Conservation (phyloP, 2,329 filamentous ascomycete genomes). For the Colletotrichum karsti region DNA sequence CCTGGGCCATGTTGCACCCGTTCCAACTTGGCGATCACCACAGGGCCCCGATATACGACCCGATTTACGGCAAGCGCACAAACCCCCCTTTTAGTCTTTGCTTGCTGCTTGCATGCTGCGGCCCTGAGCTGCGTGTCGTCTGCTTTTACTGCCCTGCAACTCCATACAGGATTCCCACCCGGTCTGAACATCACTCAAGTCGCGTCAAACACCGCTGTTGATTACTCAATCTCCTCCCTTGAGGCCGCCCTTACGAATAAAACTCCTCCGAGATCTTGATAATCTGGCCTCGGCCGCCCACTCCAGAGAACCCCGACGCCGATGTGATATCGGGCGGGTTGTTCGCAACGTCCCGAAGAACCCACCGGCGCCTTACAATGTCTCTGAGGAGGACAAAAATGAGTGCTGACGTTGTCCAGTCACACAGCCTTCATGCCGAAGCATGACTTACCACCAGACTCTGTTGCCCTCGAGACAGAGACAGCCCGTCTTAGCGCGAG, state of each 20-base stretch:
- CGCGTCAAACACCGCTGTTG: neutral
- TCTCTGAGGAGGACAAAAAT: neutral
- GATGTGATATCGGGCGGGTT: constrained; percentile 2
- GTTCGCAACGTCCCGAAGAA: constrained; percentile 6
- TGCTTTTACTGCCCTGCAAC: neutral
- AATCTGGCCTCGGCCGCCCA: neutral
- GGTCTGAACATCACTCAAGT: neutral
- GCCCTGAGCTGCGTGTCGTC: neutral
- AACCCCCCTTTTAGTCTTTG: neutral
- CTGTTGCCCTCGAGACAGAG: neutral
- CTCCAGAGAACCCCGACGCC: neutral
- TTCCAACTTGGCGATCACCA: constrained; percentile 15
- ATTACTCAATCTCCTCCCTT: neutral
- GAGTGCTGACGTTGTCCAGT: neutral
- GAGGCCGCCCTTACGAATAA: neutral
- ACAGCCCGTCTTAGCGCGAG: neutral
- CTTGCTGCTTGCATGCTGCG: neutral
- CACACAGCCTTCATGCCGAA: neutral
- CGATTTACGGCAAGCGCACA: constrained; percentile 7
- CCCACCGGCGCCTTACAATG: neutral
- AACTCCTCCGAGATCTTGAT: neutral
- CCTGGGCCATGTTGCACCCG: constrained; percentile 6
- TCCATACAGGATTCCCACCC: neutral
- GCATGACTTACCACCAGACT: neutral
- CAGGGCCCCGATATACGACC: constrained; percentile 1